Percentiles rank a stretch among this genome's conserved stretches.
These are phyloP conservation scores for Cyamopsis tetragonoloba DNA, from an alignment of 306 rosid species.

Conservation along the genomic window DNA sequence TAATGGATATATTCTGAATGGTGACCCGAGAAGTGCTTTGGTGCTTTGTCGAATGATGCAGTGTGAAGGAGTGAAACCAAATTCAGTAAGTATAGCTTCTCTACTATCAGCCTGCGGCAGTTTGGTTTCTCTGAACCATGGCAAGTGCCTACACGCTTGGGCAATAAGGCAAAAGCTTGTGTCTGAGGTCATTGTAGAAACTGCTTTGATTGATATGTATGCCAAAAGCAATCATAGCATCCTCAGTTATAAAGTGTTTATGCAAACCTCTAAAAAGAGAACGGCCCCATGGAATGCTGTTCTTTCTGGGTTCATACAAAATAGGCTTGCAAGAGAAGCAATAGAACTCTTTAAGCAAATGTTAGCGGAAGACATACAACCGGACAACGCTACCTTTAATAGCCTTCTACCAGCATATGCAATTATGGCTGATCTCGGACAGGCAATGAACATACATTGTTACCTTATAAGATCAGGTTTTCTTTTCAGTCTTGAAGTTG, in stretches of 20 bases:
- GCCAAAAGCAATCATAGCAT: slow-evolving; percentile 44
- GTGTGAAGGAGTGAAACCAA: slow-evolving; percentile 60
- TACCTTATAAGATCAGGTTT: slow-evolving; percentile 63
- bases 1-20: slow-evolving; percentile 62
- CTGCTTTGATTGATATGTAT: slow-evolving; percentile 79
- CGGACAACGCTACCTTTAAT: slow-evolving; percentile 58
- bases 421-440: slow-evolving; percentile 65
- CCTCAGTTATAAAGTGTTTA: slow-evolving; percentile 52
- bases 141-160: slow-evolving; percentile 75
- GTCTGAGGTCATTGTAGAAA: slow-evolving; percentile 68
- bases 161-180: slow-evolving; percentile 62
- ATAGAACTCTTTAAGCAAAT: slow-evolving; percentile 60
- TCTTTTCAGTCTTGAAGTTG: slow-evolving; percentile 53
- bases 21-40: slow-evolving; percentile 61
- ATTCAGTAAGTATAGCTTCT: slow-evolving; percentile 57
- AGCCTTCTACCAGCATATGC: slow-evolving; percentile 81
- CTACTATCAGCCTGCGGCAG: slow-evolving; percentile 68
- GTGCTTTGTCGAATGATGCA: slow-evolving; percentile 61
- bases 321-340: slow-evolving; percentile 62
- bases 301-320: slow-evolving; percentile 61
- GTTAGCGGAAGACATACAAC: slow-evolving; percentile 50
- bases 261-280: slow-evolving; percentile 52
- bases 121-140: slow-evolving; percentile 44
- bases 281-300: slow-evolving; percentile 80
- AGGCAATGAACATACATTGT: slow-evolving; percentile 64